phyloP scores from a whole-genome alignment of 2,329 filamentous ascomycete genomes.

The Diaporthe aspalathi region DNA sequence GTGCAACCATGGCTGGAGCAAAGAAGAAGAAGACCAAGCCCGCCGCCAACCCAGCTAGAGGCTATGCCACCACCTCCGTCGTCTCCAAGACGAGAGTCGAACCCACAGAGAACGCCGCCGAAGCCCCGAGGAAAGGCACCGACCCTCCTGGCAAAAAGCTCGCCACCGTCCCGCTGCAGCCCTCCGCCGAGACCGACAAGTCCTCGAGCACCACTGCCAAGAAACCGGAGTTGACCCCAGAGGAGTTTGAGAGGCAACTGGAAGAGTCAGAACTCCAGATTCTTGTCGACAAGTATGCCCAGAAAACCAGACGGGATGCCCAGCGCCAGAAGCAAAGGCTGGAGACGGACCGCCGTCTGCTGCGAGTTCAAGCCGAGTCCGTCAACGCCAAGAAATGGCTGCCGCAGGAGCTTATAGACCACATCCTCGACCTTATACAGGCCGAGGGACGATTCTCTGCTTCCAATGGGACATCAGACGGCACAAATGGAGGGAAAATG shows the following conservation, averaged over 20 bases:
- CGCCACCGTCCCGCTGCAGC: conserved; percentile 40
- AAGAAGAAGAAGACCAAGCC: conserved; percentile 98
- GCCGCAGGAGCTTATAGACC: conserved; percentile 79
- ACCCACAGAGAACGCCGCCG: conserved; percentile 48
- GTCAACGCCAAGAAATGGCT: conserved; percentile 84
- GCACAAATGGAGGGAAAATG: conserved; percentile 60
- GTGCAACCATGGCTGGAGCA: conserved; percentile 69
- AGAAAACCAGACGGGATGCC: conserved; percentile 83
- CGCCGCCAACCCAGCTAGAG: conserved; percentile 85
- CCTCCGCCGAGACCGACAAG: conserved; percentile 41
- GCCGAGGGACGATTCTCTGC: conserved; percentile 71
- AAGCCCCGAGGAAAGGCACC: conserved; percentile 42
- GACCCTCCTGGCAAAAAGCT: conserved; percentile 39
- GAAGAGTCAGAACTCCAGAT: conserved; percentile 91
- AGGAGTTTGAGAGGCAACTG: conserved; percentile 89
- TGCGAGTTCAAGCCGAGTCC: conserved; percentile 81
- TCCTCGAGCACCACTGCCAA: conserved; percentile 42
- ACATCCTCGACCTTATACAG: conserved; percentile 79
- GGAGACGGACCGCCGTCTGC: conserved; percentile 85
- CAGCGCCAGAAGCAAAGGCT: conserved; percentile 80
- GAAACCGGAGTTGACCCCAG: conserved; percentile 73
- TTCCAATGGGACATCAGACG: conserved; percentile 61
- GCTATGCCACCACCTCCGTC: conserved; percentile 93
- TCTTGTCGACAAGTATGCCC: conserved; percentile 84
- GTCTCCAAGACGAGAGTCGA: conserved; percentile 84